Base-by-base conservation (phyloP, 208 protist genomes). In the Trypanosoma cruzi region DNA sequence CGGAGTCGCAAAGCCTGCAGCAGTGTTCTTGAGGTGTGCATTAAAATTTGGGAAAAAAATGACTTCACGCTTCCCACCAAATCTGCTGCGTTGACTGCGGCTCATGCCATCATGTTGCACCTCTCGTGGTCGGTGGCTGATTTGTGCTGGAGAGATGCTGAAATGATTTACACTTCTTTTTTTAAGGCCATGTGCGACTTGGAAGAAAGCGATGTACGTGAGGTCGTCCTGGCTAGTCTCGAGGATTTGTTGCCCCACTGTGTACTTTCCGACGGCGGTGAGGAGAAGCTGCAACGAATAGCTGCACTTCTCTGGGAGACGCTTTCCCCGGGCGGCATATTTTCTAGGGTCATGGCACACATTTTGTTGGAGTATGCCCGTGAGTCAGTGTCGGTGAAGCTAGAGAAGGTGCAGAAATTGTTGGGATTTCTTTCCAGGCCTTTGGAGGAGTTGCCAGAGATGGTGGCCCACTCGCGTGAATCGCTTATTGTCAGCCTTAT, bases 401-500 rank as follows among this genome's bases (percentile, higher is more conserved):
- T 77, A 13, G 61, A 55, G 7, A 56, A 62, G 10, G 13, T 82
- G 5, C 22, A 55, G 20, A 53, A 40, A 22, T n/a, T 84, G 0
- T 53, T 80, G n/a, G 7, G 67, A 24, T 42, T 73, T 48, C 14
- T 69, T 31, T 49, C 46, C n/a, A 58, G 71, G 10, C 20, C 16
- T 6, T 14, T 79, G 8, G 36, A 68, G 28, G 64, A 85, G 0
- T 40, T 85, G 1, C 83, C 69, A 0, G 32, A 63, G 1, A 29
- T 76, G 31, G 52, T 71, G 16, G 58, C 65, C 13, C 64, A 71
- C 7, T 64, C 63, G 2, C 80, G 87, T 28, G 65, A 73, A 18
- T 48, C 80, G 4, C 70, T 92, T 20, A 80, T 89, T 14, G 75
- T 87, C 20, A 62, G 86, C 62, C 55, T 95, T 16, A 67, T 95